Conservation (phyloP, 257 asterid species). For the Gentiana macrophylla region DNA sequence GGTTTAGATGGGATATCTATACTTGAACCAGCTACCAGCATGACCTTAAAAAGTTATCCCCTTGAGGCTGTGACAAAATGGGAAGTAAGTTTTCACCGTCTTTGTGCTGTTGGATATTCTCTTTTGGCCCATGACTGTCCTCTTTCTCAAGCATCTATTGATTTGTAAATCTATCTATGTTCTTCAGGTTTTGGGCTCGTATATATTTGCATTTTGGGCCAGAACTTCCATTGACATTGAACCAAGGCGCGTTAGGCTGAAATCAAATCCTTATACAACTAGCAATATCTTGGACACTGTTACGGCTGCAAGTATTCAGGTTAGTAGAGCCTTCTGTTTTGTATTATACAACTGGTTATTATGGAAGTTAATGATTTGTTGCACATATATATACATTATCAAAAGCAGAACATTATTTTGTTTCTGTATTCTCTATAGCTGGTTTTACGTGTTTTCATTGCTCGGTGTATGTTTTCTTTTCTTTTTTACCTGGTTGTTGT, state of each 20-base stretch:
- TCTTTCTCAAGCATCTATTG: neutral
- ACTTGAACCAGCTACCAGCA: constrained; percentile 59
- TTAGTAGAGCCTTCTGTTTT: constrained; percentile 5
- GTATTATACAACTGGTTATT: neutral
- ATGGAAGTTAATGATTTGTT: neutral
- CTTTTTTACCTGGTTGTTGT: neutral
- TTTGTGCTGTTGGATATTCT: neutral
- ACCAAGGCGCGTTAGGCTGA: constrained; percentile 66
- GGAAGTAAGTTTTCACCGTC: constrained; percentile 40
- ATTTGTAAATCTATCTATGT: constrained; percentile 4
- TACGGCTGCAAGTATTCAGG: constrained; percentile 93
- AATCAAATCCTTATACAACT: constrained; percentile 77
- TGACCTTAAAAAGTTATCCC: constrained; percentile 52
- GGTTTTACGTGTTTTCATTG: no score
- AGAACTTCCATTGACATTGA: constrained; percentile 55
- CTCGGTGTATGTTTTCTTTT: neutral
- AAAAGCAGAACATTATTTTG: neutral
- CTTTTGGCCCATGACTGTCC: neutral
- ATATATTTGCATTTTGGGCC: constrained; percentile 89
- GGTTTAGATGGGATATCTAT: constrained; percentile 83
- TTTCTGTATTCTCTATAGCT: no score
- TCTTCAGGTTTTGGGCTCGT: constrained; percentile 59
- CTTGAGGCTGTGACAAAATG: constrained; percentile 60
- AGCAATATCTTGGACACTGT: constrained; percentile 72
- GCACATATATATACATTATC: neutral